phyloP scores from a whole-genome alignment of 805 yeast genomes.

The Saturnispora gosingensis region DNA sequence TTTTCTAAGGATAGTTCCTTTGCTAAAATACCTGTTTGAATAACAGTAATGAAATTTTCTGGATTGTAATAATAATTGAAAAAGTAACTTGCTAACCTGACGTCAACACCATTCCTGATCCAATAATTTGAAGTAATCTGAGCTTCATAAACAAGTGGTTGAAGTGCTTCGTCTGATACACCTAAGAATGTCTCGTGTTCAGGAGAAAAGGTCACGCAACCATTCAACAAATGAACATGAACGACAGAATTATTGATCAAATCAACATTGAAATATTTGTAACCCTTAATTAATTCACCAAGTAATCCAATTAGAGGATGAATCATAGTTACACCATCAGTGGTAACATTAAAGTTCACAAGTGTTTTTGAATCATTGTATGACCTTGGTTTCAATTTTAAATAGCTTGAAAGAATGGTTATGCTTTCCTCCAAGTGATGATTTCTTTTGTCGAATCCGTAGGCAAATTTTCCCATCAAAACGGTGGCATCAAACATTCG shows the following conservation, averaged over 20 bases:
- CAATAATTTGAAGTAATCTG: slow-evolving; percentile 60
- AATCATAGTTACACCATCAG: slow-evolving; percentile 44
- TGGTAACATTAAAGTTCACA: slow-evolving; percentile 27
- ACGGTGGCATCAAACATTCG: slow-evolving; percentile 19
- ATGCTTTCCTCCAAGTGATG: slow-evolving; percentile 28
- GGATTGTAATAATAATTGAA: slow-evolving; percentile 16
- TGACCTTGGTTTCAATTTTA: slow-evolving; percentile 12
- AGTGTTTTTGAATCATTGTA: not conserved
- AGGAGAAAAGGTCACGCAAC: slow-evolving; percentile 9
- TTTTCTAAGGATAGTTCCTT: slow-evolving; percentile 30
- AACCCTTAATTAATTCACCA: slow-evolving; percentile 34
- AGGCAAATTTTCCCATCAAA: slow-evolving; percentile 20
- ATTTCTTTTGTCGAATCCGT: slow-evolving; percentile 15
- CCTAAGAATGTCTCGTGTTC: slow-evolving; percentile 18
- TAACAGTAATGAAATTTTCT: slow-evolving; percentile 37
- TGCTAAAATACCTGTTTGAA: slow-evolving; percentile 33
- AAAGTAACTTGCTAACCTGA: slow-evolving; percentile 17
- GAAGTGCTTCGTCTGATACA: slow-evolving; percentile 48
- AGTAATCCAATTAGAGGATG: slow-evolving; percentile 53
- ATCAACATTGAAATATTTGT: slow-evolving; percentile 22
- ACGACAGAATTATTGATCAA: slow-evolving; percentile 13
- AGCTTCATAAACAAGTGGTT: slow-evolving; percentile 50
- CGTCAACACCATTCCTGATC: slow-evolving; percentile 59
- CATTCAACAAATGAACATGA: slow-evolving; percentile 6
- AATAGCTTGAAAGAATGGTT: slow-evolving; percentile 26